phyloP scores from a whole-genome alignment of 106 monocot species.

The Acanthochlamys bracteata region DNA sequence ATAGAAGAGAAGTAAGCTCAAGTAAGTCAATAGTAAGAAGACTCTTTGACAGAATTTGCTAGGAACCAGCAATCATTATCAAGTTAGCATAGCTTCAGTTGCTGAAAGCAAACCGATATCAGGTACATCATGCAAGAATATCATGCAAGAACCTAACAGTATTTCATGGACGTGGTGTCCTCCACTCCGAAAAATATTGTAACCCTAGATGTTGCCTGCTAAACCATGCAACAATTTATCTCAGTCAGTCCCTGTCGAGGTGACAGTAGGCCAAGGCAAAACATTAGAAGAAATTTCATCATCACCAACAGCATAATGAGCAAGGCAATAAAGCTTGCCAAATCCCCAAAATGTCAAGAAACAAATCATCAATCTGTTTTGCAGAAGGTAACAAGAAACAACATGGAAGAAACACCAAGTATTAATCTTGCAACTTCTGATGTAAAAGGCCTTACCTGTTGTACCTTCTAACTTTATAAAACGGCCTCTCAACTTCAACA shows the following conservation, averaged over 20 bases:
- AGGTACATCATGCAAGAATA: too few relatives aligned
- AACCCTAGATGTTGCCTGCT: background rate
- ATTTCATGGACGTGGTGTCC: background rate
- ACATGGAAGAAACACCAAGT: background rate
- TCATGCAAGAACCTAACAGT: too few relatives aligned
- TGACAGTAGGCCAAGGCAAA: background rate
- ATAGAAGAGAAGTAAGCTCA: too few relatives aligned
- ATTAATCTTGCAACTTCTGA: too few relatives aligned
- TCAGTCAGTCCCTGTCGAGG: background rate
- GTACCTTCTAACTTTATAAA: too few relatives aligned
- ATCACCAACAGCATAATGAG: background rate
- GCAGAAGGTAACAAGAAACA: background rate
- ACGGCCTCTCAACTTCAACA: too few relatives aligned
- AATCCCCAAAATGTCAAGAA: background rate
- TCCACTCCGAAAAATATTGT: background rate
- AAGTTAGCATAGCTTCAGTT: too few relatives aligned
- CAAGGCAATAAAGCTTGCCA: background rate
- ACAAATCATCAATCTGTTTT: background rate
- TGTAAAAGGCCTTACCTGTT: too few relatives aligned
- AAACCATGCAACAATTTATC: background rate
- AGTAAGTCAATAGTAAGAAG: too few relatives aligned
- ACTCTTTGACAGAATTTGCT: too few relatives aligned
- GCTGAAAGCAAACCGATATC: too few relatives aligned
- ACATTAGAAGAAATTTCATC: background rate
- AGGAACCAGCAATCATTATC: too few relatives aligned